Evolutionary conservation across 345 rosid species (phyloP), one percentile per base, ranked within the genome.

Genomic region (Brassica cretica): DNA sequence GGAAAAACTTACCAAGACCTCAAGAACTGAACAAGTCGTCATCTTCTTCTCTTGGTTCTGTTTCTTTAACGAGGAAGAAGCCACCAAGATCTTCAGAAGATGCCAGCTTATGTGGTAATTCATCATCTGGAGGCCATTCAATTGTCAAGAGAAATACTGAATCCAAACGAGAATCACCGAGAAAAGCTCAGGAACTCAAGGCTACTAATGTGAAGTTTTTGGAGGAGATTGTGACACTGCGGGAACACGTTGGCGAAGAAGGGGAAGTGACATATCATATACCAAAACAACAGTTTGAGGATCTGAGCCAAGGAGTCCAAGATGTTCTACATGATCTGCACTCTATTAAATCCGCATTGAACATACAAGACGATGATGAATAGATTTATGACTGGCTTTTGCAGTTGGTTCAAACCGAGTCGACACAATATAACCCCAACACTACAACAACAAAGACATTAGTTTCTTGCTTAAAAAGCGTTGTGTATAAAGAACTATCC

Each of bases 261-360:
- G 72, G 73, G 49, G 71, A 76, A 51, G 46, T 80, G 10, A 72
- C 76, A 44, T 78, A 78, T 73, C 78, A 79, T 0, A 74, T 74
- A 70, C 75, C 82, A 0, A 80, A 74, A 19, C 78, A 69, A 55
- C 74, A 80, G 21, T 80, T 74, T 64, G 82, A 73, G 2, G 59
- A 74, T 69, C 37, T 80, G 41, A 74, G 49, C 59, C 73, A 79
- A 70, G 74, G 78, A 0, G 64, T 80, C 29, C 70, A 74, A 69
- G 53, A 70, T 63, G 74, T 80, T 74, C 51, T 80, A 49, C 70
- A 69, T 6, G 66, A 74, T 69, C 76, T 80, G 1, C 82, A 80
- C 11, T 63, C 65, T 68, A 68, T 75, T 62, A 69, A 80, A 79
- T 51, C 6, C 2, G 66, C 82, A 68, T 51, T 79, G 74, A 79